Conservation (phyloP, 441 rosid species). For the Syzygium malaccense region DNA sequence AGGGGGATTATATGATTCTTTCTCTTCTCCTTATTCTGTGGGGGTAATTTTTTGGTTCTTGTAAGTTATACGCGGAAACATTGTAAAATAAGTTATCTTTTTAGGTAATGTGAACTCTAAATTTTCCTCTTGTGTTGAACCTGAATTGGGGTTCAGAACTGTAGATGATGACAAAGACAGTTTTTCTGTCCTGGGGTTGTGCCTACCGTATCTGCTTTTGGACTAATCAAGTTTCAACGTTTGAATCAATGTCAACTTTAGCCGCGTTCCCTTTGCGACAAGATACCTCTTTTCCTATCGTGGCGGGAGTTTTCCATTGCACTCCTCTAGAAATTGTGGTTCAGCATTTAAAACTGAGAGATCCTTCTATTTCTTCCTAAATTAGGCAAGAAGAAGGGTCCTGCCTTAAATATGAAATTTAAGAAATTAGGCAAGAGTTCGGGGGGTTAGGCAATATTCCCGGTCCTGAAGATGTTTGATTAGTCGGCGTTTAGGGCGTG, state of each 20-base stretch:
- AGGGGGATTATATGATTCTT: background rate
- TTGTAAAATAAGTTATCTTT: background rate
- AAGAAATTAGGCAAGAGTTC: background rate
- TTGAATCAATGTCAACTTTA: background rate
- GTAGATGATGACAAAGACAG: background rate
- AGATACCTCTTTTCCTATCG: background rate
- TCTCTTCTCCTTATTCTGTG: background rate
- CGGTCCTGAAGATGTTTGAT: background rate
- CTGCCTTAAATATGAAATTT: background rate
- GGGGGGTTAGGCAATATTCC: background rate
- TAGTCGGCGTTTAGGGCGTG: background rate
- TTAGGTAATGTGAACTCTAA: background rate
- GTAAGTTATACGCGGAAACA: background rate
- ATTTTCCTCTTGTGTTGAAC: background rate
- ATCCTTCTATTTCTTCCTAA: background rate
- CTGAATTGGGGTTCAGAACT: background rate
- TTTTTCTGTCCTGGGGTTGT: background rate
- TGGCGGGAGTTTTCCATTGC: background rate
- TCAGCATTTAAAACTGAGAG: background rate
- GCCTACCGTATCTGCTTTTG: background rate
- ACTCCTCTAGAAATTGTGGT: background rate
- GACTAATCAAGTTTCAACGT: background rate
- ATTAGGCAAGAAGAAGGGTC: background rate
- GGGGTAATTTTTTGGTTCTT: background rate
- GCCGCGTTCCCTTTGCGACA: background rate